Evolutionary conservation across 768 basidiomycete genomes (phyloP), one percentile per base, ranked within the genome.

Genomic region (Terana coerulea): DNA sequence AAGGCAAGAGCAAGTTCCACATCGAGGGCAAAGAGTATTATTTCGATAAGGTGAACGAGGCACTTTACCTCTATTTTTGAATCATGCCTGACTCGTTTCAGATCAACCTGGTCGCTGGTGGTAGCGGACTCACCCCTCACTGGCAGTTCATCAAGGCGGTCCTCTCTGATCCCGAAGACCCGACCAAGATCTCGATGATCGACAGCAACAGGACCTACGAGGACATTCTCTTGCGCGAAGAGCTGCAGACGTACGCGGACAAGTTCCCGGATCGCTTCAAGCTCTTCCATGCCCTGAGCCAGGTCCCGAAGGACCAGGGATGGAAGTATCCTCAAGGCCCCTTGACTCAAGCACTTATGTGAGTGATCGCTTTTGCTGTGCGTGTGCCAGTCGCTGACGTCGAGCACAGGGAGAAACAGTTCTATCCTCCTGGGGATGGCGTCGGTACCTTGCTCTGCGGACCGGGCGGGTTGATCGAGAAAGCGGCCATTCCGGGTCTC

Each of bases 141-240:
- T 62, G 59, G 58, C 61, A 62, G 48, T 51, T 62, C 40, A 60
- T 62, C 10, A 58, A 60, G 30, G 56, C 56, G 4, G 53, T 62
- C n/a, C 48, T 62, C 47, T 52, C 46, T 1, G 55, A 60, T 47
- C 12, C 30, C 12, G 33, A 30, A 2, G 61, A 62, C 53, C 24
- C 52, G 21, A 62, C 59, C 5, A 7, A 19, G 11, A 42, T 62
- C 12, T 54, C 56, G 14, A 41, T 62, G 11, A 53, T 62, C 19
- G 59, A 62, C 46, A 59, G 61, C 51, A 62, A 62, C 55, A 62
- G 56, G 53, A 54, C 53, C 10, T 51, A 37, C 41, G 59, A 56
- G 12, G 61, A 62, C 29, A 60, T 62, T 24, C 50, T 59, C 6
- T 22, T 60, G 26, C 46, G 47, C 15, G 56, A 58, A 5, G 55